Evolutionary conservation across 768 basidiomycete genomes (phyloP).

Genomic region (Macrolepiota albuminosa): DNA sequence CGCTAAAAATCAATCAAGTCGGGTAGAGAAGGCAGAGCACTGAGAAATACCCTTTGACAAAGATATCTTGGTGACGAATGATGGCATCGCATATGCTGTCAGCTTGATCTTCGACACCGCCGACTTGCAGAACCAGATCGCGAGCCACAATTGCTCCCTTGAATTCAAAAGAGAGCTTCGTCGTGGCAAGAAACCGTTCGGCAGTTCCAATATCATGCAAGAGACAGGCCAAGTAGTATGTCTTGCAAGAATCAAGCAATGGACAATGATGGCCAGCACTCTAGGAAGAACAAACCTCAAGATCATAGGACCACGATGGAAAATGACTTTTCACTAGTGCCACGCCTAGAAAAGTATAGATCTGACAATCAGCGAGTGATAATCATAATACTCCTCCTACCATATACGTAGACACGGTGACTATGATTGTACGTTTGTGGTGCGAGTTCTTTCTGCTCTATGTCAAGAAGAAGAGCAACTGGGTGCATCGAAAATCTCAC

Average conservation of each 20-base stretch:
- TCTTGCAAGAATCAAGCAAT: conserved; percentile 20
- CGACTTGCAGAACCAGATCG: conserved; percentile 37
- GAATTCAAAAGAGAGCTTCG: conserved; percentile 55
- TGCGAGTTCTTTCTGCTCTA: conserved; percentile 35
- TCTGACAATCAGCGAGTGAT: not conserved
- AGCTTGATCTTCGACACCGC: conserved; percentile 44
- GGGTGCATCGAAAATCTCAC: conserved; percentile 14
- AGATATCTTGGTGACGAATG: conserved; percentile 42
- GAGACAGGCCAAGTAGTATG: conserved; percentile 46
- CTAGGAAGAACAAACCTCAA: conserved; percentile 16
- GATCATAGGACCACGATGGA: conserved; percentile 39
- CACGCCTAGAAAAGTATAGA: conserved; percentile 28
- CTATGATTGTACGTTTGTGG: conserved; percentile 44
- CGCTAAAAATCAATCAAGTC: conserved; percentile 20
- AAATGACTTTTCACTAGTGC: conserved; percentile 44
- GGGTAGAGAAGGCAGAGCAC: not conserved
- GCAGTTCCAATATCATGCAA: conserved; percentile 52
- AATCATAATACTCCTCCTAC: conserved; percentile 20
- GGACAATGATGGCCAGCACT: not conserved
- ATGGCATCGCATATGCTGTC: conserved; percentile 50
- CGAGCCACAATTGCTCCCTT: conserved; percentile 50
- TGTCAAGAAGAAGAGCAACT: not conserved
- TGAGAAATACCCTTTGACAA: conserved; percentile 35
- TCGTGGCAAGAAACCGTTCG: conserved; percentile 41
- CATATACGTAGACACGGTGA: conserved; percentile 47